Conservation (phyloP, 805 yeast genomes). For the Tetrapisispora fleetii region DNA sequence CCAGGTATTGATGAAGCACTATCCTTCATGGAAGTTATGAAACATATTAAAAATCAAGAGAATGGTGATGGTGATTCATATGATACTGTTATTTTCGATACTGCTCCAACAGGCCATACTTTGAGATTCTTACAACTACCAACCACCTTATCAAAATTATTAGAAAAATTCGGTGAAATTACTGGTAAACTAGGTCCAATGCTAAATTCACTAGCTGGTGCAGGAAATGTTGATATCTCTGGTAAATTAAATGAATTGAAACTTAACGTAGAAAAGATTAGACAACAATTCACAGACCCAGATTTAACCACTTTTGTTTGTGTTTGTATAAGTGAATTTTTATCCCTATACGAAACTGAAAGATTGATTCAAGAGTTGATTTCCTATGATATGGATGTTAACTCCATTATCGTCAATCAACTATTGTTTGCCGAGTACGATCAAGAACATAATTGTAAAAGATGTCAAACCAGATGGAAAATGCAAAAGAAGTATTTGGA, state of each 20-base stretch:
- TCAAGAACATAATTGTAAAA: slow-evolving; percentile 65
- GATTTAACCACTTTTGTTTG: slow-evolving; percentile 92
- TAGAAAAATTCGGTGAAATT: slow-evolving; percentile 79
- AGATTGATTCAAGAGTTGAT: slow-evolving; percentile 94
- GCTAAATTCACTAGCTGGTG: slow-evolving; percentile 69
- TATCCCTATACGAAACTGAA: slow-evolving; percentile 94
- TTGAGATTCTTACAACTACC: slow-evolving; percentile 92
- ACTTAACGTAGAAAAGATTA: slow-evolving; percentile 74
- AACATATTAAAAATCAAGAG: slow-evolving; percentile 80
- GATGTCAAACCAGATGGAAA: slow-evolving; percentile 87
- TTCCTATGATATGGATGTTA: slow-evolving; percentile 92
- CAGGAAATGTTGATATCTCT: slow-evolving; percentile 50
- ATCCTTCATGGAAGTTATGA: slow-evolving; percentile 95
- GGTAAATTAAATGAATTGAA: slow-evolving; percentile 60
- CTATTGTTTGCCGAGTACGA: slow-evolving; percentile 71
- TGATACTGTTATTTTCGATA: slow-evolving; percentile 89
- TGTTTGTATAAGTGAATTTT: slow-evolving; percentile 94
- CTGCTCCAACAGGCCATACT: slow-evolving; percentile 99
- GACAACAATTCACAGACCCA: slow-evolving; percentile 90
- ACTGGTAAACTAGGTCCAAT: slow-evolving; percentile 85
- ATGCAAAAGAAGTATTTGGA: slow-evolving; percentile 93
- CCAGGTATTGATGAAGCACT: slow-evolving; percentile 99
- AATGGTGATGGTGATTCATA: slow-evolving; percentile 38
- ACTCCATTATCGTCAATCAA: slow-evolving; percentile 92
- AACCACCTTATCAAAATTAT: slow-evolving; percentile 75